Percentiles rank a stretch among this genome's conserved stretches.
These are phyloP conservation scores for Tanacetum coccineum DNA, from an alignment of 129 eudicot genomes.

Conservation along the genomic window DNA sequence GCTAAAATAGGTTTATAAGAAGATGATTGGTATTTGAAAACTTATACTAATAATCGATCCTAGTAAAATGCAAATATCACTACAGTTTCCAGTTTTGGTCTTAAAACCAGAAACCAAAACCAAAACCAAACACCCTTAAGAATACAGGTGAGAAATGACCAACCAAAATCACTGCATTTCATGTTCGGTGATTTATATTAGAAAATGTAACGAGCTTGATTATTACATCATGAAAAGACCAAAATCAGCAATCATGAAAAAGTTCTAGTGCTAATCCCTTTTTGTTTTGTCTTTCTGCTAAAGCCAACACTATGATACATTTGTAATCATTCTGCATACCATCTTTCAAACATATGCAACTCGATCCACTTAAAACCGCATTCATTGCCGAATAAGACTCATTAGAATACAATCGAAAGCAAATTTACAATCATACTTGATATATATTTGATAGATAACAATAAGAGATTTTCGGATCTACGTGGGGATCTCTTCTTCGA, in stretches of 20 bases:
- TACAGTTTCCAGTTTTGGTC: background rate
- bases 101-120: background rate
- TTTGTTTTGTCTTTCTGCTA: constrained; percentile 24
- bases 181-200: background rate
- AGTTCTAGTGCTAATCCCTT: constrained; percentile 12
- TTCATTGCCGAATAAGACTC: constrained; percentile 27
- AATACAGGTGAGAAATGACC: background rate
- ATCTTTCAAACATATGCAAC: constrained; percentile 16
- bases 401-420: constrained; percentile 25
- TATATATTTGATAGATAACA: constrained; percentile 8
- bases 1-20: too few relatives aligned
- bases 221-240: constrained; percentile 12
- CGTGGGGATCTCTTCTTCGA: constrained; percentile 3
- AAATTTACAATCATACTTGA: constrained; percentile 26
- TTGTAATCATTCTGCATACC: constrained; percentile 27
- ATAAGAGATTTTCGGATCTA: background rate
- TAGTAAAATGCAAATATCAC: background rate
- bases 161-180: background rate
- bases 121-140: background rate
- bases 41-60: too few relatives aligned
- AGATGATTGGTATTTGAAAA: too few relatives aligned
- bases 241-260: constrained; percentile 27
- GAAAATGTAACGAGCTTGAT: constrained; percentile 2
- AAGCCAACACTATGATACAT: constrained; percentile 26
- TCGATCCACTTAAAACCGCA: constrained; percentile 10